Percentiles rank a stretch among this genome's conserved stretches.
These are phyloP conservation scores for Laburnicola sp. DNA, from an alignment of 2,329 filamentous ascomycete genomes.

Conservation along the genomic window DNA sequence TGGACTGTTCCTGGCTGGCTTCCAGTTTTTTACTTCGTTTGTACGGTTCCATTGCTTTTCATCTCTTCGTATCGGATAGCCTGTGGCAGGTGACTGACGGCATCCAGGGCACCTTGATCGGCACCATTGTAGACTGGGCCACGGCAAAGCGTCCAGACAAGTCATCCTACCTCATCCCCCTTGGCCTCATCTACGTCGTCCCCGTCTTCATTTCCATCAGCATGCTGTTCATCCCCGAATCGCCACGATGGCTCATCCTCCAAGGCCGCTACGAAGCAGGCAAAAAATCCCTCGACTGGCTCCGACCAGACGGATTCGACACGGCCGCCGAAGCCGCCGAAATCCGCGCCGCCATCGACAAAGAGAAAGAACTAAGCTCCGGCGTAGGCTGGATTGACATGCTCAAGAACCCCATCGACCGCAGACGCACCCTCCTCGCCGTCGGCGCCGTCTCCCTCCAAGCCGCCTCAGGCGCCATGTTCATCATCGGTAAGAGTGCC, in stretches of 20 bases:
- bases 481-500: constrained; percentile 47
- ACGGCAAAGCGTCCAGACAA: constrained; percentile 40
- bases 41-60: too few species aligned
- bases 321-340: constrained; percentile 37
- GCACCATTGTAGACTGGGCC: constrained; percentile 58
- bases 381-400: constrained; percentile 41
- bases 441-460: constrained; percentile 43
- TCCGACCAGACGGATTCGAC: constrained; percentile 44
- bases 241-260: constrained; percentile 39
- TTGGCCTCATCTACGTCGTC: constrained; percentile 58
- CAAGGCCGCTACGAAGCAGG: constrained; percentile 37
- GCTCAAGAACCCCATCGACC: constrained; percentile 41
- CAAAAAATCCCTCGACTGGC: constrained; percentile 46
- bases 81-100: constrained; percentile 3
- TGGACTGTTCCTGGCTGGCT: constrained; percentile 53
- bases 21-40: constrained; percentile 55
- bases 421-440: constrained; percentile 41
- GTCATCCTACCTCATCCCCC: constrained; percentile 51
- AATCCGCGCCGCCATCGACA: constrained; percentile 41
- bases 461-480: constrained; percentile 45
- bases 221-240: constrained; percentile 38
- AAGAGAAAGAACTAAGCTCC: constrained; percentile 34
- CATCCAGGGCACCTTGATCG: constrained; percentile 45
- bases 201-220: constrained; percentile 47
- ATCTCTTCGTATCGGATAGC: constrained; percentile 2